phyloP scores from a whole-genome alignment of 768 basidiomycete genomes.

The Tricholoma bakamatsutake region DNA sequence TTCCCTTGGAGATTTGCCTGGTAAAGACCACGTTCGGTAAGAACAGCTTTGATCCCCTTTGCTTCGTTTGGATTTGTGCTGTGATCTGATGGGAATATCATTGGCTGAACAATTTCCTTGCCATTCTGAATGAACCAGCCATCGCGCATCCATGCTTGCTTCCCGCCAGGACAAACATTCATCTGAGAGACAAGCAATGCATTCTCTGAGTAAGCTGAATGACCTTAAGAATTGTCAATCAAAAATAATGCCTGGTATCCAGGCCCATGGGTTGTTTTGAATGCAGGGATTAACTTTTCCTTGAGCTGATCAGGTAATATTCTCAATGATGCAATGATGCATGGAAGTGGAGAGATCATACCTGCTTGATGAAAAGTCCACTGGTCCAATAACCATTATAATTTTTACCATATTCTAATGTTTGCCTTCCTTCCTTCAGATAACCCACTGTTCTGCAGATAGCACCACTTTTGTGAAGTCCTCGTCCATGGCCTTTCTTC shows the following conservation, averaged over 20 bases:
- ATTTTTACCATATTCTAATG: too few species aligned
- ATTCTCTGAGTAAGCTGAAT: background rate
- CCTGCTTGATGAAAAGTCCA: slow-evolving; percentile 18
- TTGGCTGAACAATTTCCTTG: slow-evolving; percentile 3
- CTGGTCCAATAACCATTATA: slow-evolving; percentile 23
- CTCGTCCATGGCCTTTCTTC: background rate
- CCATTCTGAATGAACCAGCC: background rate
- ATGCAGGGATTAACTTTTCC: background rate
- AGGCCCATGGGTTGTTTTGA: background rate
- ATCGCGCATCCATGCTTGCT: background rate
- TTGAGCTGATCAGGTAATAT: background rate
- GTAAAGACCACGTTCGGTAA: too few species aligned
- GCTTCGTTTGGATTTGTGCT: too few species aligned
- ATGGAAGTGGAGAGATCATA: too few species aligned
- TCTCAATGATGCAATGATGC: background rate
- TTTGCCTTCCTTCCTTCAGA: too few species aligned
- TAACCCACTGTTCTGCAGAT: slow-evolving; percentile 7
- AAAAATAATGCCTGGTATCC: slow-evolving; percentile 1
- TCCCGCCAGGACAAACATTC: slow-evolving; percentile 18
- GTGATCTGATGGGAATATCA: slow-evolving; percentile 13
- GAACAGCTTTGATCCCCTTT: too few species aligned
- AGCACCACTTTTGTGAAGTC: background rate
- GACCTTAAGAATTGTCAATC: background rate
- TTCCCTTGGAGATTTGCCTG: background rate
- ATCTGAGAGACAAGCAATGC: slow-evolving; percentile 9